A percentile compares a stretch with the other conserved stretches of the same genome.
Evolutionary conservation across 148 eudicot genomes (phyloP).

Genomic region (Polygonum aviculare): DNA sequence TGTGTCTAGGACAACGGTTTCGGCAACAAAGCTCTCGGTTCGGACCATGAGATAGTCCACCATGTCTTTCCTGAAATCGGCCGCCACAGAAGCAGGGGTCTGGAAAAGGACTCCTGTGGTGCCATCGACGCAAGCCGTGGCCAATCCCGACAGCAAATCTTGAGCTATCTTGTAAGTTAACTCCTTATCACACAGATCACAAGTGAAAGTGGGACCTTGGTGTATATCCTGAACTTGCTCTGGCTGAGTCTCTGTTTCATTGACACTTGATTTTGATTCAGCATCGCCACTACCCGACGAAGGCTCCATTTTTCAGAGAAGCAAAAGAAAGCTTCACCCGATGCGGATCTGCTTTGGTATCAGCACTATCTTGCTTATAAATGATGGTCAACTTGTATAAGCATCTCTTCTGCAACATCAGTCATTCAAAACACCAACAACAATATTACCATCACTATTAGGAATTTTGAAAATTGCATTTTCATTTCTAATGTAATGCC

Average conservation of each 20-base stretch:
- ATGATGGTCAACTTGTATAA: neutral
- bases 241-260: constrained; percentile 25
- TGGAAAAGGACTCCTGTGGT: constrained; percentile 75
- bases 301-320: constrained; percentile 37
- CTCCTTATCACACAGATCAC: constrained; percentile 69
- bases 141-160: constrained; percentile 68
- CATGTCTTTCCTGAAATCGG: constrained; percentile 84
- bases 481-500: neutral
- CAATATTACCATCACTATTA: neutral
- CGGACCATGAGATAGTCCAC: constrained; percentile 52
- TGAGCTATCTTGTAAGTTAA: constrained; percentile 69
- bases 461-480: neutral
- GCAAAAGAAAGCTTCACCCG: constrained; percentile 2
- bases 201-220: constrained; percentile 39
- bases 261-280: constrained; percentile 16
- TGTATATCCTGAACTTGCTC: constrained; percentile 48
- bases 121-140: constrained; percentile 88
- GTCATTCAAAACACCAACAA: neutral
- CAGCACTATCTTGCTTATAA: neutral
- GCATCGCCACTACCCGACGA: constrained; percentile 29
- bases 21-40: constrained; percentile 81
- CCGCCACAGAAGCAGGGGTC: constrained; percentile 71
- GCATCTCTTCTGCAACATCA: neutral
- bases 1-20: constrained; percentile 56
- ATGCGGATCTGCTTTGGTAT: neutral